Percentiles rank a stretch among this genome's conserved stretches.
Evolutionary conservation across 176 grass and related monocot species (phyloP).

Genomic region (Aegilops sharonensis): DNA sequence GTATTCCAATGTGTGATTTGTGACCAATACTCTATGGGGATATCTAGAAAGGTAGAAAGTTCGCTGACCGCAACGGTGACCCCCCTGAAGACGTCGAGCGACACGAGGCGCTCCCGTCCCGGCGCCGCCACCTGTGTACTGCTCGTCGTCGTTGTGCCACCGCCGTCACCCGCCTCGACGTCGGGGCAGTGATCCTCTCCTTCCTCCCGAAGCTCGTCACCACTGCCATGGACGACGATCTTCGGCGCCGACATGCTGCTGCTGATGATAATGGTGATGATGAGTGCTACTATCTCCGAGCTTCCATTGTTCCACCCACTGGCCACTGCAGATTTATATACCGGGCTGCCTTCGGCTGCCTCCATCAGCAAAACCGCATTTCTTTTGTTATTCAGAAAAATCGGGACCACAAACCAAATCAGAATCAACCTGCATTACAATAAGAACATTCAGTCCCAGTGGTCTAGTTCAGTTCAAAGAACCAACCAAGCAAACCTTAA

Average conservation of each 20-base stretch:
- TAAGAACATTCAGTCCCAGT: neutral
- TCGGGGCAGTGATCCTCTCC: neutral
- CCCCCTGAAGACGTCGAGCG: conserved; percentile 83
- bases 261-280: neutral
- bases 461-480: neutral
- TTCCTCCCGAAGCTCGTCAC: neutral
- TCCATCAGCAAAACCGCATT: neutral
- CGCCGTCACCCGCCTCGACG: neutral
- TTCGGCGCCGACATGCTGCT: conserved; percentile 7
- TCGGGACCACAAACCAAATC: neutral
- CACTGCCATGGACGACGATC: neutral
- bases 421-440: neutral
- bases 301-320: neutral
- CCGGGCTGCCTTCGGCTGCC: neutral
- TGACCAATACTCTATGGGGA: neutral
- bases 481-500: neutral
- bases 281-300: neutral
- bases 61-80: conserved; percentile 64
- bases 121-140: neutral
- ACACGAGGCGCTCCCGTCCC: conserved; percentile 42
- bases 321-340: conserved; percentile 2
- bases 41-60: neutral
- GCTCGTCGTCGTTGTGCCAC: neutral
- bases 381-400: neutral
- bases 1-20: neutral